phyloP scores from a whole-genome alignment of 768 basidiomycete genomes.

The Exidia glandulosa region DNA sequence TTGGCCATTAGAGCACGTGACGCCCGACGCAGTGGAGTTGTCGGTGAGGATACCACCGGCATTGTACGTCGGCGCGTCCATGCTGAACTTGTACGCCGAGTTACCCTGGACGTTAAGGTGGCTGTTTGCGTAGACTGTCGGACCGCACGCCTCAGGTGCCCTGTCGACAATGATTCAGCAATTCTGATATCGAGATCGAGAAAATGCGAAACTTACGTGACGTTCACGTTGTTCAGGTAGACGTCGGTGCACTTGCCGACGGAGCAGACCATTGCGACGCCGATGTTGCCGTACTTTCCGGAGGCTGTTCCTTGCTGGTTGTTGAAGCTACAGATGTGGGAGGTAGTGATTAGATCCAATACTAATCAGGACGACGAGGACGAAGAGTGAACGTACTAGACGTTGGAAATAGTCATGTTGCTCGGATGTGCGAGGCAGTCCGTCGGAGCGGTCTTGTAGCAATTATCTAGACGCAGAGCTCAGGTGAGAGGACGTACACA shows the following conservation, averaged over 20 bases:
- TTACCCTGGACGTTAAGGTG: not conserved
- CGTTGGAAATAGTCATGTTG: conserved; percentile 44
- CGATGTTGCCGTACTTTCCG: not conserved
- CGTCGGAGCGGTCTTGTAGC: conserved; percentile 36
- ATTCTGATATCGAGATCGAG: not conserved
- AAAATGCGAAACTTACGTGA: conserved; percentile 26
- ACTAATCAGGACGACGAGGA: not conserved
- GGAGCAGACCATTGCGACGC: not conserved
- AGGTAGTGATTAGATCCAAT: not conserved
- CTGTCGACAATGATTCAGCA: not conserved
- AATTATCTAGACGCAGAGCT: conserved; percentile 18
- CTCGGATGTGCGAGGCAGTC: conserved; percentile 45
- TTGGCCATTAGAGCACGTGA: not conserved
- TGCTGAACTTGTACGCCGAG: not conserved
- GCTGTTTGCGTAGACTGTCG: not conserved
- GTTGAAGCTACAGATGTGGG: not conserved
- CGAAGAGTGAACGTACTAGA: conserved; percentile 26
- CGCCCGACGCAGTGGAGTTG: not conserved
- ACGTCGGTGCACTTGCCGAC: conserved; percentile 29
- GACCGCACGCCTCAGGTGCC: not conserved
- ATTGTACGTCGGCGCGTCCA: not conserved
- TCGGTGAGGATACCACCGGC: not conserved
- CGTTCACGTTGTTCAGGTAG: conserved; percentile 33
- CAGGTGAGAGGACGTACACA: not conserved
- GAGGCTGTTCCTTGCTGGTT: not conserved